These are phyloP conservation scores for Globisporangium megalacanthum DNA, from an alignment of 352 stramenopile genomes.

Conservation along the genomic window DNA sequence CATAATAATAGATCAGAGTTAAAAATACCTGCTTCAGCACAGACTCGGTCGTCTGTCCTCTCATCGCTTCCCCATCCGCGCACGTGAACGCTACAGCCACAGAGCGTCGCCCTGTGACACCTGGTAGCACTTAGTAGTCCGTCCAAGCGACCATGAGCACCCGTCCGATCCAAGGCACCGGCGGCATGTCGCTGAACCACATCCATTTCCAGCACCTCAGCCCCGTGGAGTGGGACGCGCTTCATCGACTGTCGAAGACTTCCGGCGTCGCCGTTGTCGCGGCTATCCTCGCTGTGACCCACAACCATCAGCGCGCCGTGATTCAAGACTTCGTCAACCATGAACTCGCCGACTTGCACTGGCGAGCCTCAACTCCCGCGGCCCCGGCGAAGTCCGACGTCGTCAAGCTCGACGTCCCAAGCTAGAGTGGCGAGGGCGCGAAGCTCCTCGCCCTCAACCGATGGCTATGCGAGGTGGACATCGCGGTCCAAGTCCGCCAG, in stretches of 20 bases:
- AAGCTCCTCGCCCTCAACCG: slow-evolving; percentile 11
- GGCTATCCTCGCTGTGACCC: background rate
- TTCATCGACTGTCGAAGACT: background rate
- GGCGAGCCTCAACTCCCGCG: background rate
- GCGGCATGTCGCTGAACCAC: too few species aligned
- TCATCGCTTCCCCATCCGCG: too few species aligned
- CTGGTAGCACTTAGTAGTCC: too few species aligned
- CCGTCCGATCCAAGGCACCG: too few species aligned
- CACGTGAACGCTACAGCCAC: too few species aligned
- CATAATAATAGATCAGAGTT: too few species aligned
- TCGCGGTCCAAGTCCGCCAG: slow-evolving; percentile 16
- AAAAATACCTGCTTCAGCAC: too few species aligned
- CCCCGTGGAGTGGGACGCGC: background rate
- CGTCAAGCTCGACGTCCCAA: slow-evolving; percentile 22
- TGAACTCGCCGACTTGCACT: too few species aligned
- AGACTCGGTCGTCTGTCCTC: too few species aligned
- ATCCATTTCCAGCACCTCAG: background rate
- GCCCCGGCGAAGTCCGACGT: slow-evolving; percentile 10
- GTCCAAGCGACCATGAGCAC: too few species aligned
- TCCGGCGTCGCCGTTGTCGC: background rate
- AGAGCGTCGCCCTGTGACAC: too few species aligned
- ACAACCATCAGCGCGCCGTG: background rate
- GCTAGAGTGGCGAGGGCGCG: slow-evolving; percentile 12
- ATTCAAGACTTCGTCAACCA: slow-evolving; percentile 2
- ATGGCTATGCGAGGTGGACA: slow-evolving; percentile 21